Conservation (phyloP, 1,284 basidiomycete species). For the Paramarasmius palmivorus region DNA sequence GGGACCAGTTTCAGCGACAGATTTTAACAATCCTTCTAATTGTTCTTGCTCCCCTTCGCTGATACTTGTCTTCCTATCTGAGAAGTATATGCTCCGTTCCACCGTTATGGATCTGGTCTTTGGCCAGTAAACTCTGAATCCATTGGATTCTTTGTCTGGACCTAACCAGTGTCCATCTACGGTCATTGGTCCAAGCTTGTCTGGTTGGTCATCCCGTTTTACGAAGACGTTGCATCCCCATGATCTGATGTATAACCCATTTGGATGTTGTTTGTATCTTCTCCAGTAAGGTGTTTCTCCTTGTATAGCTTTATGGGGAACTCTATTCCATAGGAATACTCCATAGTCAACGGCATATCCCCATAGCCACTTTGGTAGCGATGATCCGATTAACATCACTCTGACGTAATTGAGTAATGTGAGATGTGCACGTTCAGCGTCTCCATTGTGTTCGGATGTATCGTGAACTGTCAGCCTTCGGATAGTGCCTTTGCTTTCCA, state of each 20-base stretch:
- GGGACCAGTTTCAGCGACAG: no score
- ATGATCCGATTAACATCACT: constrained; percentile 17
- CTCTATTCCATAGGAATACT: constrained; percentile 7
- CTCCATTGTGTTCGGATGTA: constrained; percentile 31
- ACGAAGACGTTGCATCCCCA: background rate
- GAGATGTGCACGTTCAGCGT: constrained; percentile 28
- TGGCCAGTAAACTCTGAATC: background rate
- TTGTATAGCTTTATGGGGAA: background rate
- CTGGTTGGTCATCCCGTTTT: background rate
- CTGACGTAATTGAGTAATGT: constrained; percentile 22
- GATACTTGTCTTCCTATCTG: no score
- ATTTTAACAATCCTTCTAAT: no score
- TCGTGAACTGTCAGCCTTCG: constrained; percentile 28
- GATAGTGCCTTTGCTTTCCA: constrained; percentile 21
- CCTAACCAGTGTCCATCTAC: constrained; percentile 1
- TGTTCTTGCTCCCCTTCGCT: no score
- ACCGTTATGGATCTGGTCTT: background rate
- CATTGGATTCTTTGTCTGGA: background rate
- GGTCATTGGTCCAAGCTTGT: background rate
- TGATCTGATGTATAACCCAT: background rate
- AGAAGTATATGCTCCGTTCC: background rate
- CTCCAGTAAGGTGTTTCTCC: no score
- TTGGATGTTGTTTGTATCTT: no score
- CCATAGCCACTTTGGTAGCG: constrained; percentile 24
- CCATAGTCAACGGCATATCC: constrained; percentile 19